Conservation (phyloP, 306 rosid genomes). For the Quercus ilex region DNA sequence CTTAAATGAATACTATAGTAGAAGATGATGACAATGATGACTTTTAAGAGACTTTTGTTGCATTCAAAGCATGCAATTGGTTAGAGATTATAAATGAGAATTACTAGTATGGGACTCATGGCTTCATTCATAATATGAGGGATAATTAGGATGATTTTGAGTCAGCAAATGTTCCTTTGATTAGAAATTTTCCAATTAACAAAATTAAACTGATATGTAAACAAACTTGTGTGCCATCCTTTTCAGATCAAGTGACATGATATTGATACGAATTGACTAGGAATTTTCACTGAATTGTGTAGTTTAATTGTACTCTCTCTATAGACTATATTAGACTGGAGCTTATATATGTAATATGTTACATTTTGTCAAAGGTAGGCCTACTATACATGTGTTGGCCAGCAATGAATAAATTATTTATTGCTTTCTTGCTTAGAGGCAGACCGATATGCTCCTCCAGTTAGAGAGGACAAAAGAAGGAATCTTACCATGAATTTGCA, state of each 20-base stretch:
- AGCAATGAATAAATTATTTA: not conserved
- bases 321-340: too few relatives aligned
- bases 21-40: not conserved
- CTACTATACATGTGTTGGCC: not conserved
- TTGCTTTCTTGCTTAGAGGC: not conserved
- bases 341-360: too few relatives aligned
- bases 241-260: too few relatives aligned
- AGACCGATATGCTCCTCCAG: not conserved
- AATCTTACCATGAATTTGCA: not conserved
- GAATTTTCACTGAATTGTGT: not conserved
- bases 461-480: not conserved
- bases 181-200: not conserved
- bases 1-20: not conserved
- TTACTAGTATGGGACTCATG: not conserved
- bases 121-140: not conserved
- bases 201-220: not conserved
- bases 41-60: not conserved
- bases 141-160: not conserved
- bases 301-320: too few relatives aligned
- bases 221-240: not conserved
- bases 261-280: not conserved
- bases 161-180: not conserved
- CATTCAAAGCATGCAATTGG: not conserved
- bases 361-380: not conserved
- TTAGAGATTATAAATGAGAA: not conserved